These are phyloP conservation scores for Collybia sp. DNA, from an alignment of 768 basidiomycete genomes.

Conservation along the genomic window DNA sequence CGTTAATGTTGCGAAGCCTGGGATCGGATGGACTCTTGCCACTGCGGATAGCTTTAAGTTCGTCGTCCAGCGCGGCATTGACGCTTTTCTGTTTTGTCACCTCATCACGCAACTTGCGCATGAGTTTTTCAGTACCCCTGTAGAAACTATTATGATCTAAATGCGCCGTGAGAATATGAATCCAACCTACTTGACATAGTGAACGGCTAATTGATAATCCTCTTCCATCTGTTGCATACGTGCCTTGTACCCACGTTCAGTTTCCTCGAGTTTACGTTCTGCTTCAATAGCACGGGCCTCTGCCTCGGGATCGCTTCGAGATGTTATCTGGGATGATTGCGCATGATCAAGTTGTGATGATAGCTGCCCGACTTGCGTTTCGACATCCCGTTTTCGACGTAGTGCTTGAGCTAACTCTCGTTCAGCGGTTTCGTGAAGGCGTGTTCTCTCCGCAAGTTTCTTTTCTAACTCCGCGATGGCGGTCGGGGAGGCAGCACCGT, in stretches of 20 bases:
- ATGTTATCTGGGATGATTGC: constrained; percentile 55
- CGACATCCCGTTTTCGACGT: constrained; percentile 69
- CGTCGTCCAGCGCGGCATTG: constrained; percentile 77
- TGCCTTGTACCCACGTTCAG: constrained; percentile 71
- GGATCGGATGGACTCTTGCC: constrained; percentile 47
- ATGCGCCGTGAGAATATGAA: constrained; percentile 9
- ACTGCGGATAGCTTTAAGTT: constrained; percentile 69
- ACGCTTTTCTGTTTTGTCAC: constrained; percentile 84
- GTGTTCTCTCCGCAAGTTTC: constrained; percentile 67
- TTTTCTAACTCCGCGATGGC: constrained; percentile 70
- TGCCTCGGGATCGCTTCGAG: constrained; percentile 20
- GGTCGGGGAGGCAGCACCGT: constrained; percentile 33
- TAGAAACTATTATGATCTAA: constrained; percentile 8
- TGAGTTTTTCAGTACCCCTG: constrained; percentile 97
- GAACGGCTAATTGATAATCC: constrained; percentile 94
- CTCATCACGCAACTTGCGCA: constrained; percentile 95
- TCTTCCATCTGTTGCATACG: constrained; percentile 88
- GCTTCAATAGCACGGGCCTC: constrained; percentile 50
- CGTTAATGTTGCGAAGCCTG: constrained; percentile 50
- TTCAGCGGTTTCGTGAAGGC: constrained; percentile 70
- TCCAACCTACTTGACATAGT: constrained; percentile 85
- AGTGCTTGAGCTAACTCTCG: constrained; percentile 65
- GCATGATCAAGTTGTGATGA: constrained; percentile 63
- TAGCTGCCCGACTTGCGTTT: constrained; percentile 61
- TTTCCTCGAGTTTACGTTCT: constrained; percentile 78